Evolutionary conservation across 176 grass and related monocot species (phyloP).

Genomic region (Canna indica): DNA sequence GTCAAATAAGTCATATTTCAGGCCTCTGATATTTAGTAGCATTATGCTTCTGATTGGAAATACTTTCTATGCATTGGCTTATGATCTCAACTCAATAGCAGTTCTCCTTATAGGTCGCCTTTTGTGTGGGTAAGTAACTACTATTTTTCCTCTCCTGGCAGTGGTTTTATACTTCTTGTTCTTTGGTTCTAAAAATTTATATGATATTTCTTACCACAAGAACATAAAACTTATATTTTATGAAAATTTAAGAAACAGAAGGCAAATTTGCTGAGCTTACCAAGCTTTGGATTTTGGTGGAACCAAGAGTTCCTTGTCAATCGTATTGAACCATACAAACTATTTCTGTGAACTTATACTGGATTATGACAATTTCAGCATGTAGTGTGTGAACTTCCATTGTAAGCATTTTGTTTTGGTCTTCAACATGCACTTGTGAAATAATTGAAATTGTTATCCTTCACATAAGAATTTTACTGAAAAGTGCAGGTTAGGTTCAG

Average conservation of each 20-base stretch:
- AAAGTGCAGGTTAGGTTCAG: conserved; percentile 64
- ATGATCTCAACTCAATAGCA: conserved; percentile 67
- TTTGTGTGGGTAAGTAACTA: conserved; percentile 59
- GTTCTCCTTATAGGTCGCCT: conserved; percentile 64
- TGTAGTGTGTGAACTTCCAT: too few relatives aligned
- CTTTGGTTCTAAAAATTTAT: not conserved
- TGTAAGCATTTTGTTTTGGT: too few relatives aligned
- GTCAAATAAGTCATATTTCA: conserved; percentile 90
- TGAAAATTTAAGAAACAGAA: not conserved
- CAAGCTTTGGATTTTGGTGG: not conserved
- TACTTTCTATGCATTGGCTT: conserved; percentile 74
- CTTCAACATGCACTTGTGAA: too few relatives aligned
- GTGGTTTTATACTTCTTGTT: not conserved
- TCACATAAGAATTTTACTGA: not conserved
- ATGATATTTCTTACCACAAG: not conserved
- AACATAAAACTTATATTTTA: too few relatives aligned
- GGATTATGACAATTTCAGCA: too few relatives aligned
- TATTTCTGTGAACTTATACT: too few relatives aligned
- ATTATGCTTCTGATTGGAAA: conserved; percentile 79
- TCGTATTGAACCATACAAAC: not conserved
- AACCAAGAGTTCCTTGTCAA: not conserved
- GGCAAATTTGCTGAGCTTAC: not conserved
- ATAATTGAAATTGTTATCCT: not conserved
- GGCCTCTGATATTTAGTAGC: conserved; percentile 86
- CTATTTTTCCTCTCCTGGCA: not conserved